These are phyloP conservation scores for Paramecium sonneborni DNA, from an alignment of 73 alveolate species.

Conservation along the genomic window DNA sequence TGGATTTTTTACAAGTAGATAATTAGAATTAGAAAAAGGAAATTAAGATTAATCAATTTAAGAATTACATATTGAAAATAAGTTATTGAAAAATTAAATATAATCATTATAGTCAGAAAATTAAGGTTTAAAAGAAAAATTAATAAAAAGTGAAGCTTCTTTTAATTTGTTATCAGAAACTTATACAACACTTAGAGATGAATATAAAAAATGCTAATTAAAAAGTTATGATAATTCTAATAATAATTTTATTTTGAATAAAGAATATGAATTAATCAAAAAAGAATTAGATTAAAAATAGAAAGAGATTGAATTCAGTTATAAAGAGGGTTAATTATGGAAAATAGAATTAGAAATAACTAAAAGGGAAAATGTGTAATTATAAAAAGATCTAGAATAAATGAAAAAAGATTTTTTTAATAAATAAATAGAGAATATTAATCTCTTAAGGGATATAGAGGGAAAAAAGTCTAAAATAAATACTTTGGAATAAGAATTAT, in stretches of 20 bases:
- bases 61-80: background rate
- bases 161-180: constrained; percentile 17
- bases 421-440: background rate
- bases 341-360: background rate
- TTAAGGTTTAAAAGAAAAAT: background rate
- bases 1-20: background rate
- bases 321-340: background rate
- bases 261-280: background rate
- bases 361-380: background rate
- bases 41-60: background rate
- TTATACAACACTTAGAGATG: background rate
- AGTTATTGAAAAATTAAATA: background rate
- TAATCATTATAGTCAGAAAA: background rate
- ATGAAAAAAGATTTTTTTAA: background rate
- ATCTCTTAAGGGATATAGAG: background rate
- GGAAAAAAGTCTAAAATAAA: background rate
- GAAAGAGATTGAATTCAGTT: background rate
- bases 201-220: background rate
- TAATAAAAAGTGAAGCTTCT: background rate
- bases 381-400: background rate
- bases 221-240: background rate
- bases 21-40: background rate
- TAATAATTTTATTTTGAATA: background rate
- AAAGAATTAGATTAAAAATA: background rate
- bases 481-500: background rate